Evolutionary conservation across 169 alveolate genomes (phyloP).

Genomic region (Cryptosporidium canis): DNA sequence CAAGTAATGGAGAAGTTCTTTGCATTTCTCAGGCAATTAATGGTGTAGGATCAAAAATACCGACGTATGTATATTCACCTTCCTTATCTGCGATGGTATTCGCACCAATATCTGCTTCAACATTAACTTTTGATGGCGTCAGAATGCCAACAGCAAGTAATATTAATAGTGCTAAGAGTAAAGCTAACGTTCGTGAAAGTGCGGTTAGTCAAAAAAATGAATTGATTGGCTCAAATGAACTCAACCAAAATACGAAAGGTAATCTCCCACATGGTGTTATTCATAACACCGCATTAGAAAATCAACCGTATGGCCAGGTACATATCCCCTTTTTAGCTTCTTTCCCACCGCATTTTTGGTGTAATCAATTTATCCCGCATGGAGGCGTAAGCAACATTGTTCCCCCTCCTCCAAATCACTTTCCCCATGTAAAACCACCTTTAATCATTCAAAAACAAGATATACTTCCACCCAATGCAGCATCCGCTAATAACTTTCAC

Average conservation of each 20-base stretch:
- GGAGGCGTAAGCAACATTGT: conserved; percentile 1
- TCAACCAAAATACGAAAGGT: not conserved
- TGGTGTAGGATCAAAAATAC: not conserved
- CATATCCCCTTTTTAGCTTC: conserved; percentile 29
- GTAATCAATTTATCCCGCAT: not conserved
- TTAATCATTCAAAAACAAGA: not conserved
- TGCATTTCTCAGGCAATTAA: not conserved
- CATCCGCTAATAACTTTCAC: not conserved
- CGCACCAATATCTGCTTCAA: not conserved
- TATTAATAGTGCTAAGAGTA: not conserved
- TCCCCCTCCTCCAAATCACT: conserved; percentile 59
- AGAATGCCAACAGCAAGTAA: not conserved
- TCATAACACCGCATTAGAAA: not conserved
- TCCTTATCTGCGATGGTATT: not conserved
- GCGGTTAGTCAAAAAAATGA: not conserved
- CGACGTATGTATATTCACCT: not conserved
- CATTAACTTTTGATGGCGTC: not conserved
- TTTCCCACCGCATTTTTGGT: conserved; percentile 10
- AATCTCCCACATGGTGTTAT: not conserved
- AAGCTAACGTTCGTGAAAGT: not conserved
- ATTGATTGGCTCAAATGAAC: not conserved
- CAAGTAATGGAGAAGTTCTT: not conserved
- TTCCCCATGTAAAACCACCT: not conserved
- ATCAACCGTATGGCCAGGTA: conserved; percentile 1
- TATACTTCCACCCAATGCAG: not conserved